Percentiles rank a stretch among this genome's conserved stretches.
These are phyloP conservation scores for Fagopyrum esculentum DNA, from an alignment of 148 eudicot species.

Conservation along the genomic window DNA sequence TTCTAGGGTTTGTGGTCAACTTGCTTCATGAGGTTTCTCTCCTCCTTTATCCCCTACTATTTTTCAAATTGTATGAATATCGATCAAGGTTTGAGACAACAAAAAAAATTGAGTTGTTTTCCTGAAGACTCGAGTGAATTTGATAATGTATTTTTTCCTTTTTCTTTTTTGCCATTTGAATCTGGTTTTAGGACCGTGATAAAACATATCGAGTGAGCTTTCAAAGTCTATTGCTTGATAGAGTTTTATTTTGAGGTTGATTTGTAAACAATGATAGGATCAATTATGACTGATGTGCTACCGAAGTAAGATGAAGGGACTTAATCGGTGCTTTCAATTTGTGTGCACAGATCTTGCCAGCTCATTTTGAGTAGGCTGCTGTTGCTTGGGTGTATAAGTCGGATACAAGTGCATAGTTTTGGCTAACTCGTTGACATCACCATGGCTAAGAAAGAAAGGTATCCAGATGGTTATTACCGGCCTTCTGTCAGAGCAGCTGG, in stretches of 20 bases:
- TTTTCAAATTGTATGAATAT: background rate
- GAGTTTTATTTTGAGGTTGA: background rate
- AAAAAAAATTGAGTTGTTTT: background rate
- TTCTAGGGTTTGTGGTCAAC: background rate
- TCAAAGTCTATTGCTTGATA: background rate
- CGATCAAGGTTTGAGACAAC: background rate
- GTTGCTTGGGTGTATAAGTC: background rate
- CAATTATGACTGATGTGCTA: slow-evolving; percentile 4
- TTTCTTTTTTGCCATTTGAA: background rate
- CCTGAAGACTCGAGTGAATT: background rate
- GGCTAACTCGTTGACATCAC: background rate
- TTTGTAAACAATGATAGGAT: background rate
- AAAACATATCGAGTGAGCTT: background rate
- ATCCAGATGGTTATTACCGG: slow-evolving; percentile 26
- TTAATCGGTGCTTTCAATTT: slow-evolving; percentile 1
- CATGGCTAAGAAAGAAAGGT: slow-evolving; percentile 51
- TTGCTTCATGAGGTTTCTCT: background rate
- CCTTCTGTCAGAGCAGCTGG: slow-evolving; percentile 25
- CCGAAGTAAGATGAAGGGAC: background rate
- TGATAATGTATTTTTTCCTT: background rate
- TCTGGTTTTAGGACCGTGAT: background rate
- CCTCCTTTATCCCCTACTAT: background rate
- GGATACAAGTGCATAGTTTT: background rate
- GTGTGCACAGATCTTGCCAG: background rate
- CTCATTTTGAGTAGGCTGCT: background rate